Evolutionary conservation across 805 yeast species (phyloP), one percentile per base, ranked within the genome.

Genomic region (Phaffomyces thermotolerans): DNA sequence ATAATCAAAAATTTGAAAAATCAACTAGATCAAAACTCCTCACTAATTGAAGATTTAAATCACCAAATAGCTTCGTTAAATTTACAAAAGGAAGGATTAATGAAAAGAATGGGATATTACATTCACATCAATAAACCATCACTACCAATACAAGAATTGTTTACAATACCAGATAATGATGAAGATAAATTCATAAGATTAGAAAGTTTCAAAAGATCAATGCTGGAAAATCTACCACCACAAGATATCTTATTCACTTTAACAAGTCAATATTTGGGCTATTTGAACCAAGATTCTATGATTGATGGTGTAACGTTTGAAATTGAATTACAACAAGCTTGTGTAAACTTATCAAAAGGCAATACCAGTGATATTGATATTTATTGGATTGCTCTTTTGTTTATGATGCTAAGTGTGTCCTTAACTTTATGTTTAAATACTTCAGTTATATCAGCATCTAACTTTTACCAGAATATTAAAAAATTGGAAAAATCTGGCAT

Each of bases 191-290:
- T 38, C 35, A 43, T 41, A 2, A 31, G 36, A 8, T 12, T 44
- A 1, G 43, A 40, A 12, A 17, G 6, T 13, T 25, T 47, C 34
- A 49, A 44, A 32, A 41, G 39, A 31, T 25, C 37, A 18, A 39
- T 47, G 47, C 36, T 46, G 2, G 49, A 42, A 2, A 32, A 46
- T 12, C 37, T 49, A 3, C 57, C 57, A 3, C 18, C 33, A 3
- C 37, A 51, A 8, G 43, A 44, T 10, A 34, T 47, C 7, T 40
- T 42, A 12, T 17, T 48, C 3, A 13, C 45, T 13, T 33, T 52
- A 38, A 52, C 52, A 38, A 40, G 42, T 8, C 50, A 49, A 36
- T 52, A 36, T 45, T 40, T 53, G 12, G 37, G 42, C 13, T 42
- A 50, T 25, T 41, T 45, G 3, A 41, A 49, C 5, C 41, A 40